A percentile compares a stretch with the other conserved stretches of the same genome.
phyloP scores from a whole-genome alignment of 2,329 filamentous ascomycete genomes.

The Claviceps digitariae region DNA sequence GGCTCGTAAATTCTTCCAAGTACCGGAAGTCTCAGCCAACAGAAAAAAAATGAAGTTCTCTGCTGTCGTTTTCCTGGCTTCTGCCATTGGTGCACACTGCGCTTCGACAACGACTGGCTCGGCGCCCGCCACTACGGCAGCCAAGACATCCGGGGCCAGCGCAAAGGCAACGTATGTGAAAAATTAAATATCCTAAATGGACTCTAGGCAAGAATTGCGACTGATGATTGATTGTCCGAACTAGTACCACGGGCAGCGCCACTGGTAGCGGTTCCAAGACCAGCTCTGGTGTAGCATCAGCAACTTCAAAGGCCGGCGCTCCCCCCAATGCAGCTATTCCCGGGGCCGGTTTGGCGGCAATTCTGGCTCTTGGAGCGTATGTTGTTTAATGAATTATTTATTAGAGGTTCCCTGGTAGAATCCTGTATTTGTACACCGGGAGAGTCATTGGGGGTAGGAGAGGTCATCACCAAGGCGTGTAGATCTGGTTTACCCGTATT shows the following conservation, averaged over 20 bases:
- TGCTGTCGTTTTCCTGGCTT: not conserved
- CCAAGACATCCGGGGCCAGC: not conserved
- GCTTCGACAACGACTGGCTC: not conserved
- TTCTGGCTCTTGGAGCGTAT: not conserved
- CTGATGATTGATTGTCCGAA: not conserved
- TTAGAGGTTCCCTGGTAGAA: not conserved
- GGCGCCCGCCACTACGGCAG: not conserved
- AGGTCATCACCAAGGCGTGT: not conserved
- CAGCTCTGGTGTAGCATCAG: not conserved
- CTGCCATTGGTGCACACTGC: not conserved
- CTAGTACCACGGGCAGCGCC: not conserved
- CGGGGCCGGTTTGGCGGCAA: not conserved
- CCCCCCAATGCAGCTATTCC: not conserved
- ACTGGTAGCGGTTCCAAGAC: not conserved
- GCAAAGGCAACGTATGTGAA: not conserved
- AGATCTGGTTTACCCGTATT: not conserved
- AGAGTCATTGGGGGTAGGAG: not conserved
- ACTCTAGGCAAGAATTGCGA: not conserved
- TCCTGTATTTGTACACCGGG: not conserved
- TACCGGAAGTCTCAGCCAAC: too few relatives aligned
- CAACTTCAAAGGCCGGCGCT: not conserved
- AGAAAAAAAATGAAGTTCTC: not conserved
- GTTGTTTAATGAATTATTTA: not conserved
- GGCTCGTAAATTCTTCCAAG: not conserved
- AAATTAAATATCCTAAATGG: not conserved